Conservation (phyloP, 371 early-diverging fungal genomes). For the Mycotypha africana region DNA sequence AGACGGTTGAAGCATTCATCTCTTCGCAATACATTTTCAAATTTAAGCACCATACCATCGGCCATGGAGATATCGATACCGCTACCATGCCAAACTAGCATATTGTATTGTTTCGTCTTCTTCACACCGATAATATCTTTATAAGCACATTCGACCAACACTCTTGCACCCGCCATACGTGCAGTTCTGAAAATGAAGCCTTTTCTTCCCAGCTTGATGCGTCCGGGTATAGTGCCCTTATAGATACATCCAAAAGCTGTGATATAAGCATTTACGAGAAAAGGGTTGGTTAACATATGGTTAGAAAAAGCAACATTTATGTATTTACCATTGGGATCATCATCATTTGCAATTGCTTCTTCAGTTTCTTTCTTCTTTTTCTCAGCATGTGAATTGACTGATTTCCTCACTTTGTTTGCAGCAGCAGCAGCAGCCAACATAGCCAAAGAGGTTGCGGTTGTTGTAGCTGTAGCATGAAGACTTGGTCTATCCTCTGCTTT, state of each 20-base stretch:
- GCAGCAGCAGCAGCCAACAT: slow-evolving; percentile 28
- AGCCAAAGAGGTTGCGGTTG: slow-evolving; percentile 22
- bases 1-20: slow-evolving; percentile 39
- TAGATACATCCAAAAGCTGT: slow-evolving; percentile 32
- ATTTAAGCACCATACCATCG: slow-evolving; percentile 27
- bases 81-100: slow-evolving; percentile 32
- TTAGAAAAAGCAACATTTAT: neutral
- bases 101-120: slow-evolving; percentile 31
- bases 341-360: neutral
- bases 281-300: too few species aligned
- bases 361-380: slow-evolving; percentile 2
- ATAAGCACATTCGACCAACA: slow-evolving; percentile 28
- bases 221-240: slow-evolving; percentile 28
- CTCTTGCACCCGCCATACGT: slow-evolving; percentile 26
- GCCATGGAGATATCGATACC: slow-evolving; percentile 24
- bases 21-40: slow-evolving; percentile 34
- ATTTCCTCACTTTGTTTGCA: slow-evolving; percentile 15
- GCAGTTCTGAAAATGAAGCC: slow-evolving; percentile 34
- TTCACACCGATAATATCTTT: slow-evolving; percentile 29
- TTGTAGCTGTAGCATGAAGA: slow-evolving; percentile 10
- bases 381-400: slow-evolving; percentile 10
- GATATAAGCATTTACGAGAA: too few species aligned
- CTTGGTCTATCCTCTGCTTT: neutral
- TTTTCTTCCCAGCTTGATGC: slow-evolving; percentile 13
- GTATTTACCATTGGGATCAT: neutral